Conservation (phyloP, 805 yeast genomes). For the Cyberlindnera maritima region DNA sequence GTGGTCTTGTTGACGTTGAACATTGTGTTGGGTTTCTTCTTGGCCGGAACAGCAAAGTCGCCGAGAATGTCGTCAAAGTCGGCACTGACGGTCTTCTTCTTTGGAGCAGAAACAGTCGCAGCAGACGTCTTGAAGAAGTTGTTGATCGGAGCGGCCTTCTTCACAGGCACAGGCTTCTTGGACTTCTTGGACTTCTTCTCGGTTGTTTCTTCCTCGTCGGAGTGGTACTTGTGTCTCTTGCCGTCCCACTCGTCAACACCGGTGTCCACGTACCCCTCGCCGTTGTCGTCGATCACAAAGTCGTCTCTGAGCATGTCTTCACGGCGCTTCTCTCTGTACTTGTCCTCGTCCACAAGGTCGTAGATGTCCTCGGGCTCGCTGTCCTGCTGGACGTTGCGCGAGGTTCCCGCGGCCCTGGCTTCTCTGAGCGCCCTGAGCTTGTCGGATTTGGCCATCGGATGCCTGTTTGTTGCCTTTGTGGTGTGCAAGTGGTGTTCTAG, state of each 20-base stretch:
- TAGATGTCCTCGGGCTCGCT: conserved; percentile 60
- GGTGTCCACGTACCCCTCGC: conserved; percentile 90
- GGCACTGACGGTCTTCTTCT: conserved; percentile 44
- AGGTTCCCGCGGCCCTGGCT: conserved; percentile 54
- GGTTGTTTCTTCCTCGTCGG: conserved; percentile 46
- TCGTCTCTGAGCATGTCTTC: conserved; percentile 84
- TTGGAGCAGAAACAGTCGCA: conserved; percentile 27
- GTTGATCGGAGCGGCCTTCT: conserved; percentile 47
- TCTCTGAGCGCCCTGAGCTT: conserved; percentile 62
- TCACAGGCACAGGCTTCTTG: conserved; percentile 21
- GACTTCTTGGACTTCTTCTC: conserved; percentile 17
- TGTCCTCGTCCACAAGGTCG: conserved; percentile 83
- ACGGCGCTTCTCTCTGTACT: conserved; percentile 72
- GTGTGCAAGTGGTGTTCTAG: neutral
- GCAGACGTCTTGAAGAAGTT: conserved; percentile 48
- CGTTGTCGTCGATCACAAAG: conserved; percentile 91
- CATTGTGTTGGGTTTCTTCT: conserved; percentile 17
- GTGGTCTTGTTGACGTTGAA: conserved; percentile 18
- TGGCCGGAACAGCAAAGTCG: conserved; percentile 22
- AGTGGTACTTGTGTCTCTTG: conserved; percentile 40
- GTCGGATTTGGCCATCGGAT: conserved; percentile 36
- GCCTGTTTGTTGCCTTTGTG: neutral
- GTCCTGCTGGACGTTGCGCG: conserved; percentile 39
- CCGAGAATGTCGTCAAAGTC: conserved; percentile 69
- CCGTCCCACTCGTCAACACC: conserved; percentile 91